A percentile compares a stretch with the other conserved stretches of the same genome.
Evolutionary conservation across 306 rosid genomes (phyloP).

Genomic region (Acacia melanoxylon): DNA sequence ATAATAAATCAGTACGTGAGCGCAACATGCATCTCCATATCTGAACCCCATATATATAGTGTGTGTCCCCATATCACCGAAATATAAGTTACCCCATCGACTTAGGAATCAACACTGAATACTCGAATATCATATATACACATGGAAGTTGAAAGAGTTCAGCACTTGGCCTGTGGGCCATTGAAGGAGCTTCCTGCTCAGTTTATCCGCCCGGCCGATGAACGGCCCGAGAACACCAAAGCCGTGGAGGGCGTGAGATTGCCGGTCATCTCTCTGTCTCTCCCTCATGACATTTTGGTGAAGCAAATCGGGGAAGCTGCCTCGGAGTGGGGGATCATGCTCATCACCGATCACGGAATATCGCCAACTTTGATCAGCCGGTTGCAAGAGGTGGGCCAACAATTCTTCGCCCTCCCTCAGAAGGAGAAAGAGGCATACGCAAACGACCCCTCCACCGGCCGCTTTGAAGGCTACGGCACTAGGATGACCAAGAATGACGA

Average conservation of each 20-base stretch:
- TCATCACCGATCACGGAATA: conserved; percentile 56
- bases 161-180: conserved; percentile 16
- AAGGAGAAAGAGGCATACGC: conserved; percentile 58
- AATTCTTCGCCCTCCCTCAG: conserved; percentile 54
- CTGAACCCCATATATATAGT: too few species aligned
- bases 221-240: conserved; percentile 40
- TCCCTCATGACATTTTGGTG: conserved; percentile 23
- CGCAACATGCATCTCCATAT: too few species aligned
- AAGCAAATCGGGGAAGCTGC: conserved; percentile 35
- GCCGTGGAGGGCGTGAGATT: conserved; percentile 35
- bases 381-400: conserved; percentile 50
- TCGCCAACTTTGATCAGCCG: conserved; percentile 39
- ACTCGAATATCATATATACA: neutral
- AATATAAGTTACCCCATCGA: too few species aligned
- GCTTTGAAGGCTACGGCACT: conserved; percentile 66
- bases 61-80: too few species aligned
- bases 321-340: conserved; percentile 56
- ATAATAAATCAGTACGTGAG: too few species aligned
- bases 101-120: too few species aligned
- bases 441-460: conserved; percentile 55
- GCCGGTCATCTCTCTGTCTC: conserved; percentile 38
- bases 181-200: conserved; percentile 34
- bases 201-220: conserved; percentile 34
- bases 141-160: conserved; percentile 38
- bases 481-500: conserved; percentile 60